phyloP scores from a whole-genome alignment of 306 rosid genomes.

The Phaseolus lunatus region DNA sequence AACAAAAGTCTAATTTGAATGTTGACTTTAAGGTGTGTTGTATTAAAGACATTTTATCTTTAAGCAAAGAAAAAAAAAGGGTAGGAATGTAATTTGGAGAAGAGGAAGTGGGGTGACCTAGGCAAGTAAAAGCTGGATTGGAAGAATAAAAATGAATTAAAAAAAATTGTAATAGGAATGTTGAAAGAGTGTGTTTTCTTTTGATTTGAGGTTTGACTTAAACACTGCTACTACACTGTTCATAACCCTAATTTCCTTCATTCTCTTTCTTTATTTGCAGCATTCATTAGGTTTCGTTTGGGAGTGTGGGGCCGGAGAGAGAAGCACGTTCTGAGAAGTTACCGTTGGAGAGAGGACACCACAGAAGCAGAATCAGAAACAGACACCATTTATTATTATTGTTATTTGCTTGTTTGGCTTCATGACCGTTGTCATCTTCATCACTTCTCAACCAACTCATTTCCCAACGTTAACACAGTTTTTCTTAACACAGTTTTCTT shows the following conservation, averaged over 20 bases:
- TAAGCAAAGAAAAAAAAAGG: neutral
- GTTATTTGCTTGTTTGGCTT: neutral
- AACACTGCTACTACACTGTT: constrained; percentile 23
- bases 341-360: constrained; percentile 53
- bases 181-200: constrained; percentile 39
- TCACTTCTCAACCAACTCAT: neutral
- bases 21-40: constrained; percentile 34
- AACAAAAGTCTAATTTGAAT: constrained; percentile 32
- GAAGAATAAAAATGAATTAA: neutral
- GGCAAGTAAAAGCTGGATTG: neutral
- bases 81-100: constrained; percentile 24
- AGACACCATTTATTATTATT: too few species aligned
- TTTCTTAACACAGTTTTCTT: too few species aligned
- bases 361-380: neutral
- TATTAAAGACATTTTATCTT: neutral
- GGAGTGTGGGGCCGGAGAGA: constrained; percentile 1
- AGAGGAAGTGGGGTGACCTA: neutral
- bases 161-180: neutral
- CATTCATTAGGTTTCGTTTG: neutral
- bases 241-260: neutral
- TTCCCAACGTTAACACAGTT: constrained; percentile 34
- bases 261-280: neutral
- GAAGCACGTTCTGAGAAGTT: constrained; percentile 57
- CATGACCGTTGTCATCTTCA: constrained; percentile 52
- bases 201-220: constrained; percentile 35